Percentiles rank a stretch among this genome's conserved stretches.
phyloP scores from a whole-genome alignment of 768 basidiomycete genomes.

The Hemileccinum impolitum region DNA sequence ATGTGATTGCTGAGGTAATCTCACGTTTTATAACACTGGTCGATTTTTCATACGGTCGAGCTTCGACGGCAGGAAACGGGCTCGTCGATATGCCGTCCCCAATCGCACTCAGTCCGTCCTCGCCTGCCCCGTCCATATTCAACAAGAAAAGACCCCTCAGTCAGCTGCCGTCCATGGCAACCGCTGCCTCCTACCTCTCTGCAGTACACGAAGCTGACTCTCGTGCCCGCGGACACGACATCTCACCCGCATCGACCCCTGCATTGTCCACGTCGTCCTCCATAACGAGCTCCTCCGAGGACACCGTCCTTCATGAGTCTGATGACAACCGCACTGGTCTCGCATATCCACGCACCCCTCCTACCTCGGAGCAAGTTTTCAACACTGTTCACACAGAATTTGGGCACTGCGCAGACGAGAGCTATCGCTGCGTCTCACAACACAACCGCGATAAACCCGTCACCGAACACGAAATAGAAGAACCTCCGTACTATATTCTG shows the following conservation, averaged over 20 bases:
- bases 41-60: constrained; percentile 15
- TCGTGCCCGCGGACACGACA: constrained; percentile 49
- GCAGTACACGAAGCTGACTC: constrained; percentile 67
- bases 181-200: constrained; percentile 58
- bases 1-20: constrained; percentile 1
- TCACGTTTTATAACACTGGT: constrained; percentile 2
- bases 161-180: constrained; percentile 39
- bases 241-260: constrained; percentile 60
- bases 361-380: constrained; percentile 78
- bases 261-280: constrained; percentile 75
- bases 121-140: constrained; percentile 55
- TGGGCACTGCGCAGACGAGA: constrained; percentile 81
- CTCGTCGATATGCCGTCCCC: constrained; percentile 48
- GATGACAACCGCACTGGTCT: constrained; percentile 57
- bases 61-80: neutral
- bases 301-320: constrained; percentile 56
- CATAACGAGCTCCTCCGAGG: constrained; percentile 64
- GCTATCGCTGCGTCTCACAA: constrained; percentile 64
- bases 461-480: constrained; percentile 60
- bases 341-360: constrained; percentile 58
- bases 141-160: constrained; percentile 49
- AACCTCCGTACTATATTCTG: constrained; percentile 91
- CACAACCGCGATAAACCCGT: constrained; percentile 49
- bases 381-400: constrained; percentile 86
- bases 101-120: constrained; percentile 56